phyloP scores from a whole-genome alignment of 2,329 filamentous ascomycete species.

The Penicillium sp. region DNA sequence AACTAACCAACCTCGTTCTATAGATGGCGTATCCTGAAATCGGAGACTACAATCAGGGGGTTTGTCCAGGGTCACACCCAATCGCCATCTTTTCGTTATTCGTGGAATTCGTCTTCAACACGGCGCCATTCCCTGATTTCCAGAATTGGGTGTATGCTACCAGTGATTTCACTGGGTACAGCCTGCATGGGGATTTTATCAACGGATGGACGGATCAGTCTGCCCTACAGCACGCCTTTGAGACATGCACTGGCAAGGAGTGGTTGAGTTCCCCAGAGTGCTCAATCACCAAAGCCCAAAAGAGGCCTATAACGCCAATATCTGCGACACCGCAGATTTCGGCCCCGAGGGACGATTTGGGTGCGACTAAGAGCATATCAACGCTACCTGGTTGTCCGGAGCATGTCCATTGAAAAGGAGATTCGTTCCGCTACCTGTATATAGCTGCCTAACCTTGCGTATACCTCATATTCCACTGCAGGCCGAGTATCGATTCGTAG shows the following conservation, averaged over 20 bases:
- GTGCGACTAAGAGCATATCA: conserved; percentile 20
- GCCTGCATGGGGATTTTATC: conserved; percentile 60
- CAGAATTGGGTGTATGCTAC: conserved; percentile 53
- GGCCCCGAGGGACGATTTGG: conserved; percentile 23
- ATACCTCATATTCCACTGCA: not conserved
- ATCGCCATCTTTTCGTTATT: conserved; percentile 64
- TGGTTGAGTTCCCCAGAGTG: conserved; percentile 21
- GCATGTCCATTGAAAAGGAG: not conserved
- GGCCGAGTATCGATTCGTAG: not conserved
- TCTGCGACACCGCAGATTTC: conserved; percentile 15
- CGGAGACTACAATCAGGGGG: conserved; percentile 39
- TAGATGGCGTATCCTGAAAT: conserved; percentile 41
- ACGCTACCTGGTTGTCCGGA: conserved; percentile 21
- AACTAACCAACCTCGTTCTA: not conserved
- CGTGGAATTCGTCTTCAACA: conserved; percentile 63
- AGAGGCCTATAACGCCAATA: conserved; percentile 15
- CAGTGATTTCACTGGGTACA: conserved; percentile 57
- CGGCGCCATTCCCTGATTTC: conserved; percentile 54
- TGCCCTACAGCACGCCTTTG: conserved; percentile 46
- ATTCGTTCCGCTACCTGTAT: not conserved
- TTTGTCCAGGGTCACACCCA: conserved; percentile 51
- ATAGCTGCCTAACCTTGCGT: not conserved
- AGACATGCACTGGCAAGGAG: conserved; percentile 28
- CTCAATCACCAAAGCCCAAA: conserved; percentile 25
- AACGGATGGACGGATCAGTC: conserved; percentile 53